phyloP scores from a whole-genome alignment of 2,329 filamentous ascomycete genomes.

The Cladophialophora immunda region DNA sequence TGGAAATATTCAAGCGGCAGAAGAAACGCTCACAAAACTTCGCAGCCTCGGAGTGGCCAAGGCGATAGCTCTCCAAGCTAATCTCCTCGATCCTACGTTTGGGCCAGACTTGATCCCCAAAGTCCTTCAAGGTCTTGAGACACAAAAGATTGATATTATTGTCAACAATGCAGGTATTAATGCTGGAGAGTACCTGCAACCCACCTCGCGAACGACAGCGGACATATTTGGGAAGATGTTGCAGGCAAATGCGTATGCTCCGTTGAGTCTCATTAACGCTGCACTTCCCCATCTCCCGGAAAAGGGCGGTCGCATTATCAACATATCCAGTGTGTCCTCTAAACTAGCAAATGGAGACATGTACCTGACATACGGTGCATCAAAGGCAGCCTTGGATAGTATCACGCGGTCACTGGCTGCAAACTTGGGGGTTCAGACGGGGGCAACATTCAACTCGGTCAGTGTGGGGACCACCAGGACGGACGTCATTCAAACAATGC shows the following conservation, averaged over 20 bases:
- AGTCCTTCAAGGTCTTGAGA: constrained; percentile 24
- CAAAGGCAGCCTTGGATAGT: constrained; percentile 46
- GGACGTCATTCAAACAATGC: too few species aligned
- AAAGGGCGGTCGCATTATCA: constrained; percentile 31
- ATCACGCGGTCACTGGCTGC: constrained; percentile 33
- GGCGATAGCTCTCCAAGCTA: constrained; percentile 20
- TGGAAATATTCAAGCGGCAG: constrained; percentile 17
- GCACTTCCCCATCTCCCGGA: constrained; percentile 23
- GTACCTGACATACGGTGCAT: constrained; percentile 37
- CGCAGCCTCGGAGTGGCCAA: constrained; percentile 12
- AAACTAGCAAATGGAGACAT: constrained; percentile 15
- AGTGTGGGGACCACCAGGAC: constrained; percentile 36
- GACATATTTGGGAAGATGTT: constrained; percentile 16
- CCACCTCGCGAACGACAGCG: neutral
- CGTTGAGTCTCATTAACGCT: constrained; percentile 16
- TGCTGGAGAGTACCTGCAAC: too few species aligned
- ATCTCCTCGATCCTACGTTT: constrained; percentile 21
- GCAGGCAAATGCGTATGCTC: constrained; percentile 20
- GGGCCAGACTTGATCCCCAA: constrained; percentile 19
- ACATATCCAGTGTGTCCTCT: constrained; percentile 24
- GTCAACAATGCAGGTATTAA: constrained; percentile 25
- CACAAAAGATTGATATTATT: constrained; percentile 26
- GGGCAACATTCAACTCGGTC: constrained; percentile 23
- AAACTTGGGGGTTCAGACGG: constrained; percentile 1
- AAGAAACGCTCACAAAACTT: constrained; percentile 7